Evolutionary conservation across 75 land plant species (phyloP).

Genomic region (Cupressus sempervirens): DNA sequence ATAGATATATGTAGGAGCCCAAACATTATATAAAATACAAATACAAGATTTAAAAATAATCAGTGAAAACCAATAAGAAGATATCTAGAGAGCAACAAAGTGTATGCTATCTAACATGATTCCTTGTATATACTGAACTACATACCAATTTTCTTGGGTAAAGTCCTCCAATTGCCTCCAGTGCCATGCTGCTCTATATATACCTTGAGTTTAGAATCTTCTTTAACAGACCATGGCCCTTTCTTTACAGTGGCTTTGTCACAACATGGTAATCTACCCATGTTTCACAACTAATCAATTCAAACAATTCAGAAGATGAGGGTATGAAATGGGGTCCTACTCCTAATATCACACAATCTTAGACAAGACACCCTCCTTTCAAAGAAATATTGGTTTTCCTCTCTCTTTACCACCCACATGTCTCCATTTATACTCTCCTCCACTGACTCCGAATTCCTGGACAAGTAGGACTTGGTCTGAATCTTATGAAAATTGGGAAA

Average conservation of each 20-base stretch:
- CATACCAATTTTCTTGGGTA: conserved; percentile 33
- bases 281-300: background rate
- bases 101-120: too few relatives aligned
- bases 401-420: background rate
- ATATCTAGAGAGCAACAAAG: background rate
- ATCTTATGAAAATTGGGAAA: background rate
- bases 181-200: conserved; percentile 60
- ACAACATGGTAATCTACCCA: conserved; percentile 49
- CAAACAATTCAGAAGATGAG: background rate
- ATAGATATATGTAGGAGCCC: background rate
- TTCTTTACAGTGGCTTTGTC: conserved; percentile 60
- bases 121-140: too few relatives aligned
- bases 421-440: background rate
- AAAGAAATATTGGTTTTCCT: background rate
- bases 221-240: conserved; percentile 58
- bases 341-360: background rate
- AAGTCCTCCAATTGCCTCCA: conserved; percentile 52
- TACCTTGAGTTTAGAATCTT: conserved; percentile 46
- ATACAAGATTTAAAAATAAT: background rate
- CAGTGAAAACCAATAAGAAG: too few relatives aligned
- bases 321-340: background rate
- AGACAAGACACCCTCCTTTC: background rate
- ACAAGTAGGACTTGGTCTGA: background rate
- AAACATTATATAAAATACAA: background rate
- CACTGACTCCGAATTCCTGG: background rate